A percentile compares a stretch with the other conserved stretches of the same genome.
phyloP scores from a whole-genome alignment of 2,329 filamentous ascomycete species.

The Botrytis deweyae region DNA sequence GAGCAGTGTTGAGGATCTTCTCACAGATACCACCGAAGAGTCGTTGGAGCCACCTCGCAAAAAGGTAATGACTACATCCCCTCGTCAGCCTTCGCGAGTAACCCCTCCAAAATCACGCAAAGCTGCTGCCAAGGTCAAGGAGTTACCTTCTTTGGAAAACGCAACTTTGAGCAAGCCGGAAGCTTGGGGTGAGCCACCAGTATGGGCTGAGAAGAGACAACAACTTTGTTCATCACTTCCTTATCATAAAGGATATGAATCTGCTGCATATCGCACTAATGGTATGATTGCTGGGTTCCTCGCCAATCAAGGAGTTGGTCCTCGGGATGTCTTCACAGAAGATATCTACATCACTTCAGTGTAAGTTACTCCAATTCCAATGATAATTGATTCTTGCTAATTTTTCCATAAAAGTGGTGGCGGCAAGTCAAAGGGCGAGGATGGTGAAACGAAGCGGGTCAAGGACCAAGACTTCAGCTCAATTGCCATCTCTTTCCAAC shows the following conservation, averaged over 20 bases:
- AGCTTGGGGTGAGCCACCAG: slow-evolving; percentile 43
- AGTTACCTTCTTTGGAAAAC: slow-evolving; percentile 6
- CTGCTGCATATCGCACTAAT: slow-evolving; percentile 54
- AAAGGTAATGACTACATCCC: not conserved
- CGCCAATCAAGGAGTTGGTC: slow-evolving; percentile 54
- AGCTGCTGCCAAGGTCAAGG: not conserved
- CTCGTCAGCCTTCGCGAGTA: not conserved
- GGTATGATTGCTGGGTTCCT: slow-evolving; percentile 56
- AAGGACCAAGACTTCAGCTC: slow-evolving; percentile 47
- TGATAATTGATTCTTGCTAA: slow-evolving; percentile 18
- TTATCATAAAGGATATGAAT: slow-evolving; percentile 62
- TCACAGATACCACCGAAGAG: not conserved
- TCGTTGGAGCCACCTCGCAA: not conserved
- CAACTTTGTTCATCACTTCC: slow-evolving; percentile 62
- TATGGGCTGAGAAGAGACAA: slow-evolving; percentile 59
- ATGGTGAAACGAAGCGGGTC: slow-evolving; percentile 43
- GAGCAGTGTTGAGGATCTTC: not conserved
- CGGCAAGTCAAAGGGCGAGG: slow-evolving; percentile 47
- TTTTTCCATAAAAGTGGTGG: slow-evolving; percentile 49
- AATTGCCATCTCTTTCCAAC: slow-evolving; percentile 32
- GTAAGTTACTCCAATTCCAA: slow-evolving; percentile 43
- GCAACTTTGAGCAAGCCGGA: slow-evolving; percentile 28
- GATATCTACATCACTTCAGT: slow-evolving; percentile 64
- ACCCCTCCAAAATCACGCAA: not conserved
- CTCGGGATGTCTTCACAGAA: slow-evolving; percentile 57